phyloP scores from a whole-genome alignment of 257 asterid species.

The Parsonsia alboflavescens region DNA sequence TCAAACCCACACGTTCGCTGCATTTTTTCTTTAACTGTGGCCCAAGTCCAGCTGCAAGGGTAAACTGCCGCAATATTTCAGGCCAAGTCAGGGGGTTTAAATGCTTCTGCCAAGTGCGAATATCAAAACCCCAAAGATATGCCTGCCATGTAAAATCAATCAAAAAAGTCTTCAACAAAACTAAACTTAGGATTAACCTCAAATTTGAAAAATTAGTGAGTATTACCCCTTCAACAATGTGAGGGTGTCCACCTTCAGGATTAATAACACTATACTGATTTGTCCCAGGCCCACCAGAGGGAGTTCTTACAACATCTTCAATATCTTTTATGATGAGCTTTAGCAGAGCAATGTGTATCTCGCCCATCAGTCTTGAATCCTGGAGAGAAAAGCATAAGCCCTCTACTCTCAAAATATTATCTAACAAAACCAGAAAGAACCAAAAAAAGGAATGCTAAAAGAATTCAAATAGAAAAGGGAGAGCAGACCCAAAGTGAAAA shows the following conservation, averaged over 20 bases:
- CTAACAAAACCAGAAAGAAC: not conserved
- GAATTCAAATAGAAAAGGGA: not conserved
- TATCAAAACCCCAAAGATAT: constrained; percentile 92
- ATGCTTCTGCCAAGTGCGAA: constrained; percentile 86
- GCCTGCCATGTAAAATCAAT: constrained; percentile 52
- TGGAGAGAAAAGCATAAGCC: constrained; percentile 24
- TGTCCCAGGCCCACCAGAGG: constrained; percentile 99
- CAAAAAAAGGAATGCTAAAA: not conserved
- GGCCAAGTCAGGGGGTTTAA: constrained; percentile 92
- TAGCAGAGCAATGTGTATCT: constrained; percentile 71
- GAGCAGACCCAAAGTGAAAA: constrained; percentile 10
- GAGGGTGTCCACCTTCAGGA: constrained; percentile 99
- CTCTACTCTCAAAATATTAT: not conserved
- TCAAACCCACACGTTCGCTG: constrained; percentile 39
- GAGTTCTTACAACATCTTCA: constrained; percentile 92
- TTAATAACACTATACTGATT: constrained; percentile 91
- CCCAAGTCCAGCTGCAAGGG: constrained; percentile 94
- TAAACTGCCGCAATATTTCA: constrained; percentile 86
- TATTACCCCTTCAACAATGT: constrained; percentile 93
- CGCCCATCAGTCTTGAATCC: constrained; percentile 94
- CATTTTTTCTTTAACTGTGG: constrained; percentile 78
- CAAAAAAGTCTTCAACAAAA: constrained; percentile 6
- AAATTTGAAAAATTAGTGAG: constrained; percentile 2
- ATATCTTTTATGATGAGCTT: constrained; percentile 86
- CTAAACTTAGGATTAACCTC: not conserved